Conservation (phyloP, 352 stramenopile species). For the Phytophthora sojae region DNA sequence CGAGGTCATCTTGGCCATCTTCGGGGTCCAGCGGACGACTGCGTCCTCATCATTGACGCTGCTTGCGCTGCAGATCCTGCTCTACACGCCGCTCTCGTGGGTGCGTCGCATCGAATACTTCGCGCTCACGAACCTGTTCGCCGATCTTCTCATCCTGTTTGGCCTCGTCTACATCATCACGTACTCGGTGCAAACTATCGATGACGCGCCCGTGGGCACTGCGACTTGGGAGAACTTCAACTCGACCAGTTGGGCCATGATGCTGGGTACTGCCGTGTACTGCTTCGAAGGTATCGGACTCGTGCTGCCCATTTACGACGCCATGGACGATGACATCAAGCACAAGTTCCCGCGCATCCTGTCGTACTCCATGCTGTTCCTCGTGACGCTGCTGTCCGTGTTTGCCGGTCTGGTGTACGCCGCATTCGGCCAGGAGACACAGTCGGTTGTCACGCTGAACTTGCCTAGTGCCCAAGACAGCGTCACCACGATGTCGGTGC, state of each 20-base stretch:
- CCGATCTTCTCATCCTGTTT: slow-evolving; percentile 67
- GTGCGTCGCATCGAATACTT: slow-evolving; percentile 82
- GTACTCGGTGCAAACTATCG: slow-evolving; percentile 58
- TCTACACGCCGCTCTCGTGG: slow-evolving; percentile 77
- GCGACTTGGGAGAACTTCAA: slow-evolving; percentile 75
- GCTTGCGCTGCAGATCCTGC: slow-evolving; percentile 67
- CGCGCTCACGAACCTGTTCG: slow-evolving; percentile 71
- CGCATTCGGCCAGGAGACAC: slow-evolving; percentile 56
- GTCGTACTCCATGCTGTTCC: slow-evolving; percentile 55
- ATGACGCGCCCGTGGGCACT: slow-evolving; percentile 32
- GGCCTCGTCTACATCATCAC: slow-evolving; percentile 66
- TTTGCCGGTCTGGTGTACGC: slow-evolving; percentile 68
- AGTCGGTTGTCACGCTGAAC: slow-evolving; percentile 72
- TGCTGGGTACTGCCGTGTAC: slow-evolving; percentile 72
- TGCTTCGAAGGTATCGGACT: slow-evolving; percentile 81
- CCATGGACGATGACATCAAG: slow-evolving; percentile 60
- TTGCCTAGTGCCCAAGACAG: slow-evolving; percentile 60
- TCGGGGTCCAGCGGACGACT: slow-evolving; percentile 50
- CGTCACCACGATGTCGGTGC: slow-evolving; percentile 65
- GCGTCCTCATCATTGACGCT: slow-evolving; percentile 62
- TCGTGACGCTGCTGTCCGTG: slow-evolving; percentile 61
- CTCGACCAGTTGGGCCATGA: slow-evolving; percentile 63
- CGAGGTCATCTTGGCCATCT: slow-evolving; percentile 62
- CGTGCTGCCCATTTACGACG: slow-evolving; percentile 75
- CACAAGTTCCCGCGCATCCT: slow-evolving; percentile 71